Conservation (phyloP, 1,284 basidiomycete species). For the Sphagnurus paluster region DNA sequence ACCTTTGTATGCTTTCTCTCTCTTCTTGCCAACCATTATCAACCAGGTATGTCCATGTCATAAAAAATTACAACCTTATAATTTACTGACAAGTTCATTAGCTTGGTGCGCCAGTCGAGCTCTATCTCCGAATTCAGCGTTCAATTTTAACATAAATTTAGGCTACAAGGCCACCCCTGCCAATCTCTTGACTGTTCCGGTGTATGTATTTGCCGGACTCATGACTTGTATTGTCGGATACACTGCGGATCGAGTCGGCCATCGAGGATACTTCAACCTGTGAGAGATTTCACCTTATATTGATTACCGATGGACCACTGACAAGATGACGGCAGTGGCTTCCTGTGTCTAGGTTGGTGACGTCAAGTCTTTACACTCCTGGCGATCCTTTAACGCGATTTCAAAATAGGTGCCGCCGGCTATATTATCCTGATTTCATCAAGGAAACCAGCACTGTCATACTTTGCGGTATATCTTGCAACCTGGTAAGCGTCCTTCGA, state of each 20-base stretch:
- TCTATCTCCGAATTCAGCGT: conserved; percentile 7
- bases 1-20: conserved; percentile 71
- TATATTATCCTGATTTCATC: conserved; percentile 71
- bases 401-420: conserved; percentile 44
- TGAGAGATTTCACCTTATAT: conserved; percentile 30
- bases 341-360: conserved; percentile 37
- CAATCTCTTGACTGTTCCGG: conserved; percentile 73
- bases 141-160: conserved; percentile 17
- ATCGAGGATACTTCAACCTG: conserved; percentile 64
- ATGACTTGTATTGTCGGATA: conserved; percentile 66
- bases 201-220: conserved; percentile 66
- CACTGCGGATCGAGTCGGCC: conserved; percentile 58
- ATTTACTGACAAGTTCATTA: conserved; percentile 21
- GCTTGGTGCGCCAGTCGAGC: conserved; percentile 42
- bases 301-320: background rate
- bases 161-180: conserved; percentile 70
- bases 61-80: background rate
- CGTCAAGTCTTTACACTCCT: background rate
- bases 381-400: conserved; percentile 9
- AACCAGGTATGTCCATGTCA: conserved; percentile 43
- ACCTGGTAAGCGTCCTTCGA: conserved; percentile 41
- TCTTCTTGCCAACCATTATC: conserved; percentile 76
- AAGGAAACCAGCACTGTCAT: conserved; percentile 61
- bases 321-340: conserved; percentile 25
- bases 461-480: conserved; percentile 71